A percentile compares a stretch with the other conserved stretches of the same genome.
These are phyloP conservation scores for Gastrolobium villosum DNA, from an alignment of 306 rosid genomes.

Conservation along the genomic window DNA sequence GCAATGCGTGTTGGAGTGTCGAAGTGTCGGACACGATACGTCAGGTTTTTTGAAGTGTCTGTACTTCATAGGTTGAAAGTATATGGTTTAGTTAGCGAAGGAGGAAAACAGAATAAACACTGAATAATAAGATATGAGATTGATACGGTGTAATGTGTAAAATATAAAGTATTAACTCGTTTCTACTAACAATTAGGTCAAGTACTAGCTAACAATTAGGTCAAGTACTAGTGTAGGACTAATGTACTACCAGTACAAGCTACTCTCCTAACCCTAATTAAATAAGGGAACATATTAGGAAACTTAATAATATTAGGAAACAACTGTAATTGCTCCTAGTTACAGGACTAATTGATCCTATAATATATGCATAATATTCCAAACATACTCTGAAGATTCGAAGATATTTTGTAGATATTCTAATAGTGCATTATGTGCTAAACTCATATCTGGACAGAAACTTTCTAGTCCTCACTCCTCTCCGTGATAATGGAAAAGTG, in stretches of 20 bases:
- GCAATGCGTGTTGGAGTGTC: no score
- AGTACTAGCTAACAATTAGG: background rate
- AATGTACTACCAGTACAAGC: background rate
- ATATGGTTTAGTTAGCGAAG: background rate
- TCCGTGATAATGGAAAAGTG: background rate
- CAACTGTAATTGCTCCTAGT: background rate
- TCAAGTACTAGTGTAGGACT: background rate
- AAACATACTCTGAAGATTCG: background rate
- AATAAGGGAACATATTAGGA: slow-evolving; percentile 16
- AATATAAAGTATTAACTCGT: background rate
- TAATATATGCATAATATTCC: background rate
- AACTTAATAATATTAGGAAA: slow-evolving; percentile 22
- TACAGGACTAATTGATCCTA: background rate
- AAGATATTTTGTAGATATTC: background rate
- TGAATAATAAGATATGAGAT: slow-evolving; percentile 23
- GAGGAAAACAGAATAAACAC: background rate
- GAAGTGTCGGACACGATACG: no score
- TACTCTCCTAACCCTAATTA: background rate
- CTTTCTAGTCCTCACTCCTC: background rate
- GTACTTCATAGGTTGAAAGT: no score
- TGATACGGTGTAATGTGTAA: background rate
- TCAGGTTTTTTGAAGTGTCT: no score
- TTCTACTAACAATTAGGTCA: background rate
- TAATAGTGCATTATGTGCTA: background rate
- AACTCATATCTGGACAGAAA: background rate